Conservation (phyloP, 345 rosid species). For the Eucalyptus microcorys region DNA sequence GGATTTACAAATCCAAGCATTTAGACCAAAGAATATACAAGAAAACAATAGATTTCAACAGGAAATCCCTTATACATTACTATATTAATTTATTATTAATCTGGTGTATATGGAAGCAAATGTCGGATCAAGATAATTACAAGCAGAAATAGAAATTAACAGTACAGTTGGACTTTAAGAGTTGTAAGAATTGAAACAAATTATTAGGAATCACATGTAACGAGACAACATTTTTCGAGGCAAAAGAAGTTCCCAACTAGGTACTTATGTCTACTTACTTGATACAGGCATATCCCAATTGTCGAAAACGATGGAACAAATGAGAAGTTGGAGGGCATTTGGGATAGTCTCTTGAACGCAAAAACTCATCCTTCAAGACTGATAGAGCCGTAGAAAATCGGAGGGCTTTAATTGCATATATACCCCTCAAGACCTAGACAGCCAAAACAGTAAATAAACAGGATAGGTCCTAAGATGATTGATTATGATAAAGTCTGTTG, state of each 20-base stretch:
- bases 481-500: neutral
- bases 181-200: neutral
- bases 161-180: neutral
- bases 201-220: neutral
- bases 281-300: conserved; percentile 93
- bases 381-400: conserved; percentile 87
- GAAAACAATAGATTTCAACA: neutral
- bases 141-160: neutral
- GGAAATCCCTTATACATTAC: neutral
- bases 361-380: conserved; percentile 85
- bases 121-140: neutral
- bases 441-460: neutral
- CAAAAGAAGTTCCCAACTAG: neutral
- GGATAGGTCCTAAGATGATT: neutral
- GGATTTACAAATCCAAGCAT: neutral
- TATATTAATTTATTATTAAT: neutral
- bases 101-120: neutral
- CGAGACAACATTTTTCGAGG: neutral
- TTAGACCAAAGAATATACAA: neutral
- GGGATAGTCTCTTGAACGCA: conserved; percentile 99
- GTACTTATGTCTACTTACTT: conserved; percentile 32
- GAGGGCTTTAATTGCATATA: conserved; percentile 86
- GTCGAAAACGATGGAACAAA: conserved; percentile 87
- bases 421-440: conserved; percentile 65
- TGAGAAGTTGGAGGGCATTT: conserved; percentile 91